These are phyloP conservation scores for Stenocarpella maydis DNA, from an alignment of 2,329 filamentous ascomycete species.

Conservation along the genomic window DNA sequence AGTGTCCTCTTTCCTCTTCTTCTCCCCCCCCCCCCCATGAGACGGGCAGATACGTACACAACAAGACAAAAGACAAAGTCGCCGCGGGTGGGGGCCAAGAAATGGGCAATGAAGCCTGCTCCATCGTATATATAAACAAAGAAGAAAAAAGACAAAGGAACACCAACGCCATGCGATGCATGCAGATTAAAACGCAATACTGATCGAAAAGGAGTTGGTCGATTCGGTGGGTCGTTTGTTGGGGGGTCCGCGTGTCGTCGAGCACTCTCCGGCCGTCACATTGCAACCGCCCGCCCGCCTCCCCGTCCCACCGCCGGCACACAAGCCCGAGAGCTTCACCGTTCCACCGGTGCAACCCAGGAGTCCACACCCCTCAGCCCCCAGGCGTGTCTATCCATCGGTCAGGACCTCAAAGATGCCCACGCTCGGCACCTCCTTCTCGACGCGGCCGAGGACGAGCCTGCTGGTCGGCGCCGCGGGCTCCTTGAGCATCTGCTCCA, in stretches of 20 bases:
- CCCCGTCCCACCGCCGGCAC: background rate
- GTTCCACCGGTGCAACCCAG: conserved; percentile 3
- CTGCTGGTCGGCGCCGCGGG: conserved; percentile 13
- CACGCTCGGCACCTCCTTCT: conserved; percentile 29
- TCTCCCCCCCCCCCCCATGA: background rate
- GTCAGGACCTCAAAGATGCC: conserved; percentile 35
- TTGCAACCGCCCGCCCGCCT: background rate
- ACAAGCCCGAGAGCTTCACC: background rate
- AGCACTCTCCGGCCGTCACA: background rate
- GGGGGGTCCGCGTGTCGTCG: background rate
- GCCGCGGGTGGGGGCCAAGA: background rate
- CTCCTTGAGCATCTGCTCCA: conserved; percentile 36
- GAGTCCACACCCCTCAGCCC: no score
- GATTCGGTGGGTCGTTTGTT: conserved; percentile 7
- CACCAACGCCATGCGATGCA: conserved; percentile 32
- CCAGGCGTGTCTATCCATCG: background rate
- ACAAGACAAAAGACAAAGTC: background rate
- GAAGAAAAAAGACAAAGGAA: background rate
- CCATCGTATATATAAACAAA: conserved; percentile 15
- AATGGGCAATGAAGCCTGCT: conserved; percentile 29
- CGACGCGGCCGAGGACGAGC: conserved; percentile 22
- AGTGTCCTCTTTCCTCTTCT: background rate
- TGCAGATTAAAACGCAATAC: conserved; percentile 28
- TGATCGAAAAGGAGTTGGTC: background rate
- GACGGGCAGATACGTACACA: background rate